Base-by-base conservation (phyloP, 352 stramenopile genomes). In the Nothophytophthora sp. region DNA sequence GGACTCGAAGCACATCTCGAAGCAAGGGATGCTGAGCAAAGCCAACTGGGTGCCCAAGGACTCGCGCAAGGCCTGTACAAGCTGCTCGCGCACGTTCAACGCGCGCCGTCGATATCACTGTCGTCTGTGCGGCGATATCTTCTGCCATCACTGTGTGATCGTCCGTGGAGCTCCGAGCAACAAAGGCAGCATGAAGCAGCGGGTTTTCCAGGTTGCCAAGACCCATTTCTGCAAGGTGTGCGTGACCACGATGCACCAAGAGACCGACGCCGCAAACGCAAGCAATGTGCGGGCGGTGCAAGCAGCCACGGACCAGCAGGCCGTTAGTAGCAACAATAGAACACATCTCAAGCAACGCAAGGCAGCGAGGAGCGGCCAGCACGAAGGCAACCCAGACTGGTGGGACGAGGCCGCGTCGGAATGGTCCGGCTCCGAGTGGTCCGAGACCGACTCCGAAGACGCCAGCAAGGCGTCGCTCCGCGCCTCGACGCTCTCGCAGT, bases 51-150 rank as follows among this genome's bases (percentile, higher is more conserved):
- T 89, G 18, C 47, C 78, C 20, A 83, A 85, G 39, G 46, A 68
- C 16, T 67, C 61, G 29, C 76, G 83, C 5, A 69, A 67, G 13
- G 60, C 55, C 15, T 93, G 83, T 24, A 67, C 63, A 16, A 76
- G 74, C 11, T 93, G 83, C 56, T 64, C 86, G 25, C 66, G 78
- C 15, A 33, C 56, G 7, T 93, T 93, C 42, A 65, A 73, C n/a
- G 47, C 58, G 44, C 73, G 80, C 9, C 75, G 73, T 3, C 78
- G 81, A 16, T 79, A 79, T 42, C 82, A 93, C 49, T 93, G 82
- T 43, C 78, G 80, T 0, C 61, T 93, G 12, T 93, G 82, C 28
- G 82, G 82, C 32, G 82, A 92, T 34, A 73, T 92, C 13, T 82
- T 90, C 41, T 92, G 82, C 58, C 57, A 73, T 48, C 84, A 79